A percentile compares a stretch with the other conserved stretches of the same genome.
phyloP scores from a whole-genome alignment of 139 green algal species.

The Limnomonas spitsbergensis region DNA sequence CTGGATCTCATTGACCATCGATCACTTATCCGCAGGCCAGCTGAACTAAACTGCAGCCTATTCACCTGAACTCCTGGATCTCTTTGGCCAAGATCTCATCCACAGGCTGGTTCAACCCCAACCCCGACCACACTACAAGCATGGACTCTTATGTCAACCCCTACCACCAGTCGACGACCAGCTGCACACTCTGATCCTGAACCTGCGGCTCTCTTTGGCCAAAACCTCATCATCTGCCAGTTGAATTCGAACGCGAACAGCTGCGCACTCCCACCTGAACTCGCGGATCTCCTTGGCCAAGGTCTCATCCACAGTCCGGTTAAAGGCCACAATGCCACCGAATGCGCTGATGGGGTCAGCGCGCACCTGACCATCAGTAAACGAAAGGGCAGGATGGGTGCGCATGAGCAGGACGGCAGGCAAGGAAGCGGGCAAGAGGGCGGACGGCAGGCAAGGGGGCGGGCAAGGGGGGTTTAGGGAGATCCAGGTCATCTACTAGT shows the following conservation, averaged over 20 bases:
- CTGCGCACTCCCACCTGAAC: slow-evolving; percentile 47
- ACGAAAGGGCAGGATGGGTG: neutral
- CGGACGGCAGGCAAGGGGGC: neutral
- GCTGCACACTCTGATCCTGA: no score
- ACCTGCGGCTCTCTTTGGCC: no score
- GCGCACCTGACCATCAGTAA: slow-evolving; percentile 69
- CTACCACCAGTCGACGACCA: no score
- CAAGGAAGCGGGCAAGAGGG: no score
- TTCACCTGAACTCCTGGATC: slow-evolving; percentile 85
- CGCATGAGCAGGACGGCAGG: neutral
- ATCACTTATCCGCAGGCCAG: no score
- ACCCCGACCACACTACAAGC: no score
- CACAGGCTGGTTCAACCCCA: slow-evolving; percentile 95
- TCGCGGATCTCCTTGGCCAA: slow-evolving; percentile 91
- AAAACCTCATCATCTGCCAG: no score
- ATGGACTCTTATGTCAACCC: no score
- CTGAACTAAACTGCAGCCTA: no score
- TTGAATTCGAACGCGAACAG: no score
- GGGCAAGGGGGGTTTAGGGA: neutral
- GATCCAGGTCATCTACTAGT: no score
- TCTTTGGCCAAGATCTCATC: slow-evolving; percentile 82
- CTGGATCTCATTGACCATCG: no score
- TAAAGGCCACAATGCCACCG: slow-evolving; percentile 99
- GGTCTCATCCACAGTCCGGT: slow-evolving; percentile 76
- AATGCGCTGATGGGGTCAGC: slow-evolving; percentile 96